Evolutionary conservation across 2,329 filamentous ascomycete species (phyloP), one percentile per base, ranked within the genome.

Genomic region (Apiospora marii): DNA sequence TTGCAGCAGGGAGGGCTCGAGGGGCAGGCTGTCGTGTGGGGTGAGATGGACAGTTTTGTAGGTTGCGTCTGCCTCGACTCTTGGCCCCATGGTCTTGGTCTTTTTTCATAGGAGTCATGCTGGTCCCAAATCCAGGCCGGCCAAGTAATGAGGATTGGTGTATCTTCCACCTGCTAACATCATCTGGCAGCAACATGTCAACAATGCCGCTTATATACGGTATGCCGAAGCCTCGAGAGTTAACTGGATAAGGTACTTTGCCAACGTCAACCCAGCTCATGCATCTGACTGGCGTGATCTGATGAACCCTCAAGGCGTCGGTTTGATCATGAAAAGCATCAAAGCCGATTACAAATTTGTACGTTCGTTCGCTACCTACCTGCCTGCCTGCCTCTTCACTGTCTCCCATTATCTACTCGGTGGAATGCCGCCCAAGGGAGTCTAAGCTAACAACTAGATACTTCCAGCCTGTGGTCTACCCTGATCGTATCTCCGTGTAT

Each of bases 301-400:
- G 53, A 89, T 93, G 84, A 91, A 88, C 19, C 90, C 92, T 0
- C 87, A 84, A 34, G 88, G 88, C 0, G 85, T 91, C 24, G 95
- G 95, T 0, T 81, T 98, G 72, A 96, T 98, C 73, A 83, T 98
- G 79, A 89, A 91, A 77, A 94, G 91, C 76, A 94, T 98, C 76
- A 92, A 89, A 77, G 92, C 93, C 0, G 92, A 97, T 76, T 98
- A 93, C 83, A 98, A 98, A 84, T 95, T 97, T 84, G 94, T 96
- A 80, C 75, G 92, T 86, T 19, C 27, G 30, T 44, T 22, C 43
- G 27, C 51, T 37, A 27, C 44, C 46, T 70, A 19, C 12, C 14
- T 27, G 27, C n/a, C 12, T 4, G 4, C 0, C 6, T 37, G 16
- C 30, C 6, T 30, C n/a, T n/a, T n/a, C n/a, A n/a, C n/a, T n/a